Evolutionary conservation across 2,329 filamentous ascomycete species (phyloP), one percentile per base, ranked within the genome.

Genomic region (Pyricularia sp.): DNA sequence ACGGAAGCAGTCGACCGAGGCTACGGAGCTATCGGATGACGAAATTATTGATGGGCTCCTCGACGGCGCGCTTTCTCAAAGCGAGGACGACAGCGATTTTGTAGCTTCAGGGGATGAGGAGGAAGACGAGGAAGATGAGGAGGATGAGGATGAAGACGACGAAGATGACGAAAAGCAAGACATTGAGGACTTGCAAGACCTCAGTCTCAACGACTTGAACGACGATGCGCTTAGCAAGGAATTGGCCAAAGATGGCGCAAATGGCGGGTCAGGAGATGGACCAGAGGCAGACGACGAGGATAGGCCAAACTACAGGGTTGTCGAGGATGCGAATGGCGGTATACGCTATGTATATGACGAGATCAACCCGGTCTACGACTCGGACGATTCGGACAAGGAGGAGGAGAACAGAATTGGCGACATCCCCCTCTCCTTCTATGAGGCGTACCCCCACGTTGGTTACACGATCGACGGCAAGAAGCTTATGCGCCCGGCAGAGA

Each of bases 391-490:
- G 3, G 93, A 97, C 74, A 88, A 87, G 3, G 86, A 89, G 67
- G 88, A 85, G 65, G 82, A 81, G 63, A 99, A 99, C 78, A 97
- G 94, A 0, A 97, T 99, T 71, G 96, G 94, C 70, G 83, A 97
- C 73, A 99, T 99, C 66, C 91, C 93, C 5, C 79, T 97, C 62
- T 89, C 90, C 3, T 97, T 96, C 78, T 99, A 99, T 79, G 94
- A 99, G 75, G 89, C 91, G 44, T 99, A 97, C 74, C 94, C 94
- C 63, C 94, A 99, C 75, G 97, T 99, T 73, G 94, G 94, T 66
- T 99, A 99, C 78, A 91, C 97, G 72, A 97, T 99, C 79, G 96
- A 99, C 75, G 94, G 94, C 75, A 97, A 96, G 83, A 96, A 90
- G 76, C 96, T 99, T 68, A 90, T 96, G 87, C 89, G 94, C 64